These are phyloP conservation scores for Galerina sulciceps DNA, from an alignment of 768 basidiomycete species.

Conservation along the genomic window DNA sequence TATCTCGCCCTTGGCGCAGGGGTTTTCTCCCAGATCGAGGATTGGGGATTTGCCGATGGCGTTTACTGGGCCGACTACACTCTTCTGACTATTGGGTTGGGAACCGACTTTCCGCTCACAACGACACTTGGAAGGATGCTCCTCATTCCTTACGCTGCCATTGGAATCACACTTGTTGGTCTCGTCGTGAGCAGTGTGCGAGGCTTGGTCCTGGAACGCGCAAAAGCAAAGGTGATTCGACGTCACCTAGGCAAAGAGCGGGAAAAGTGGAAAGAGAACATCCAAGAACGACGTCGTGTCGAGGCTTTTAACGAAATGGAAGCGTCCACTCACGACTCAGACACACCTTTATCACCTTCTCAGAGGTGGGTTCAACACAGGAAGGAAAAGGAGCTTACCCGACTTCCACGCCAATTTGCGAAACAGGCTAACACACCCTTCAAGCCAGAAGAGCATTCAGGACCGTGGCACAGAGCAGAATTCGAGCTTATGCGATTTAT, in stretches of 20 bases:
- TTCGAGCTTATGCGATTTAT: constrained; percentile 44
- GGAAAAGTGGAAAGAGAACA: constrained; percentile 23
- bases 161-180: constrained; percentile 42
- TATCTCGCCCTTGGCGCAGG: constrained; percentile 44
- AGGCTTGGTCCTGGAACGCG: constrained; percentile 41
- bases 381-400: constrained; percentile 4
- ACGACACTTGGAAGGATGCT: constrained; percentile 31
- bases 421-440: constrained; percentile 17
- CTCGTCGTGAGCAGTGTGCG: constrained; percentile 42
- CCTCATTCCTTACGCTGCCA: constrained; percentile 41
- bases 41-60: constrained; percentile 41
- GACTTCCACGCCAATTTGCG: constrained; percentile 6
- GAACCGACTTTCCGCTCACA: constrained; percentile 39
- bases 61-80: constrained; percentile 50
- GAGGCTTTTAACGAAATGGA: not conserved
- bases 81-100: constrained; percentile 43
- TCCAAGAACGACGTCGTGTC: constrained; percentile 5
- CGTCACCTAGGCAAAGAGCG: constrained; percentile 37
- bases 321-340: not conserved
- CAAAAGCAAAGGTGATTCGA: constrained; percentile 35
- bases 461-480: constrained; percentile 35
- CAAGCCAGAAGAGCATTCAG: constrained; percentile 19
- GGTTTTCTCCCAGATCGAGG: constrained; percentile 37
- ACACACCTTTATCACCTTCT: not conserved
- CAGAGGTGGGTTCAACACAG: not conserved